phyloP scores from a whole-genome alignment of 2,329 filamentous ascomycete genomes.

The Epichloe sylvatica region DNA sequence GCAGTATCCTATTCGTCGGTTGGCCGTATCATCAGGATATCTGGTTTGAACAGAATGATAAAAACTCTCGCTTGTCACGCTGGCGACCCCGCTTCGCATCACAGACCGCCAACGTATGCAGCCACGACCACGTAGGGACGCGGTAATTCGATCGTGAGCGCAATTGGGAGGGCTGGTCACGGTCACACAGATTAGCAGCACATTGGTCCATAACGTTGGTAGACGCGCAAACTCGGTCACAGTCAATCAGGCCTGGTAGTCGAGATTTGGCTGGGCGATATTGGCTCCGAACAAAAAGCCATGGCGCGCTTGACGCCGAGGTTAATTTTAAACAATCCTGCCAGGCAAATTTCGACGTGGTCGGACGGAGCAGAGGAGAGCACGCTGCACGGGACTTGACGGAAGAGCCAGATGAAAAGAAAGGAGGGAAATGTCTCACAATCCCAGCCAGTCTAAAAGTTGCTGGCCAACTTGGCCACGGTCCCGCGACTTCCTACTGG shows the following conservation, averaged over 20 bases:
- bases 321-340: not conserved
- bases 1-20: not conserved
- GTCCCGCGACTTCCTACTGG: not conserved
- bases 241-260: not conserved
- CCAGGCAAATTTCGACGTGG: not conserved
- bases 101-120: not conserved
- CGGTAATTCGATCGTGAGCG: not conserved
- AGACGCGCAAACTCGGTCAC: not conserved
- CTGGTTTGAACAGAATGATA: not conserved
- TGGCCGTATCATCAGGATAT: not conserved
- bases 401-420: not conserved
- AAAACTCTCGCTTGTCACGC: not conserved
- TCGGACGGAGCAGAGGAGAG: not conserved
- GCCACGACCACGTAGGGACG: not conserved
- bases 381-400: not conserved
- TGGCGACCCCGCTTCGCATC: not conserved
- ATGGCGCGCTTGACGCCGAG: not conserved
- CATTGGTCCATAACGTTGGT: not conserved
- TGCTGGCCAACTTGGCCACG: not conserved
- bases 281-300: not conserved
- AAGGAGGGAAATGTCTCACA: not conserved
- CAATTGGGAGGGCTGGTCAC: not conserved
- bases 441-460: not conserved
- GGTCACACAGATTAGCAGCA: not conserved
- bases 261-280: not conserved